Percentiles rank a stretch among this genome's conserved stretches.
Conservation (phyloP, 192 early-diverging fungal species). For the Mortierella alpina region DNA sequence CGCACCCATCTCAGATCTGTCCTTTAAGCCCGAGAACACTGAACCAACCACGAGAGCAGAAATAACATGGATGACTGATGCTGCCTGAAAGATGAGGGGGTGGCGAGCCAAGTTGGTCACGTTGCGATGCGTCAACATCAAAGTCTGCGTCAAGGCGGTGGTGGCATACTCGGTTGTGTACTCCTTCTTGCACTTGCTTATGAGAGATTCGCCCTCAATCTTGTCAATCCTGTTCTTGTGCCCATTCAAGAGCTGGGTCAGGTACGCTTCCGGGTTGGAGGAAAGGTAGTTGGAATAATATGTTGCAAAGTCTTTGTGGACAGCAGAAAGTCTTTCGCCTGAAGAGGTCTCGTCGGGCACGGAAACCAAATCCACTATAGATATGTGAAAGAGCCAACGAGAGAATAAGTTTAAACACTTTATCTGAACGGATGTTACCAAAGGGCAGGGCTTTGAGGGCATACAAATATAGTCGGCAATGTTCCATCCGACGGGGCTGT, state of each 20-base stretch:
- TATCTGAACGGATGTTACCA: not conserved
- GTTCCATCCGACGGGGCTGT: conserved; percentile 90
- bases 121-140: conserved; percentile 65
- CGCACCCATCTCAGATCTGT: conserved; percentile 24
- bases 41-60: conserved; percentile 55
- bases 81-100: conserved; percentile 68
- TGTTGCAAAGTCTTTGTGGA: conserved; percentile 41
- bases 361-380: conserved; percentile 24
- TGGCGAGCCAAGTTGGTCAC: conserved; percentile 74
- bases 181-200: conserved; percentile 31
- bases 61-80: conserved; percentile 64
- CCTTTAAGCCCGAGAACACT: conserved; percentile 42
- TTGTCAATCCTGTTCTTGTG: conserved; percentile 24
- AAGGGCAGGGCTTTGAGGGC: conserved; percentile 56
- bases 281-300: conserved; percentile 20
- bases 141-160: conserved; percentile 61
- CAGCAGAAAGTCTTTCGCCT: too few species aligned
- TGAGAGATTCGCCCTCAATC: conserved; percentile 20
- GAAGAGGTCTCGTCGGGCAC: conserved; percentile 15
- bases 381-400: not conserved
- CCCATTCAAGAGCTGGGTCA: conserved; percentile 19
- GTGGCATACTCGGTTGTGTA: conserved; percentile 48
- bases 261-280: conserved; percentile 27
- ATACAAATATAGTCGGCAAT: conserved; percentile 89
- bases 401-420: not conserved